A percentile compares a stretch with the other conserved stretches of the same genome.
These are phyloP conservation scores for Gardenia jasminoides DNA, from an alignment of 257 asterid species.

Conservation along the genomic window DNA sequence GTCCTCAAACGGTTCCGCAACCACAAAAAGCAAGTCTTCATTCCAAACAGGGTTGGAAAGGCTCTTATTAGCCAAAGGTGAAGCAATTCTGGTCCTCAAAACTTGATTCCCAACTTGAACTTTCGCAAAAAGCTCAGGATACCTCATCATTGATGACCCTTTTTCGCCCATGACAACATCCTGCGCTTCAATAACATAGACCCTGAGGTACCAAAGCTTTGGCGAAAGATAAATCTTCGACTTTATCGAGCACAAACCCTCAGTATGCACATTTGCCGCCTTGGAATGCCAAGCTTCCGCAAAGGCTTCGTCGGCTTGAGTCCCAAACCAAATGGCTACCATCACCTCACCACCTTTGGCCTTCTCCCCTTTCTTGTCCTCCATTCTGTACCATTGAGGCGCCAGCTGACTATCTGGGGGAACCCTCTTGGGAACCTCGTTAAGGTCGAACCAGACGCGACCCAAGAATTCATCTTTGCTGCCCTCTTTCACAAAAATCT, in stretches of 20 bases:
- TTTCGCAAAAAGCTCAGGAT: constrained; percentile 72
- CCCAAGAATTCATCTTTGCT: constrained; percentile 75
- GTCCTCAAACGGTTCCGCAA: constrained; percentile 85
- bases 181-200: constrained; percentile 77
- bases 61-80: constrained; percentile 45
- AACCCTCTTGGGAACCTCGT: constrained; percentile 73
- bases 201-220: constrained; percentile 80
- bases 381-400: constrained; percentile 88
- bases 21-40: constrained; percentile 79
- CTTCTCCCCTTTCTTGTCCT: constrained; percentile 74
- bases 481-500: constrained; percentile 59
- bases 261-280: constrained; percentile 68
- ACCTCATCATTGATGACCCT: constrained; percentile 56
- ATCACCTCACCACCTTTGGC: constrained; percentile 62
- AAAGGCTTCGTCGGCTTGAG: constrained; percentile 87
- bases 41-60: constrained; percentile 73
- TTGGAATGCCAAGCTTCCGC: constrained; percentile 93
- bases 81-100: constrained; percentile 58
- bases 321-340: constrained; percentile 84
- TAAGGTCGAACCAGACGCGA: constrained; percentile 78
- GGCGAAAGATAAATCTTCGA: constrained; percentile 82
- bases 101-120: constrained; percentile 85
- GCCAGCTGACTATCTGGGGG: constrained; percentile 85
- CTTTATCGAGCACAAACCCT: constrained; percentile 70
- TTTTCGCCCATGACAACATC: constrained; percentile 62